These are phyloP conservation scores for Xerocomus spinulosus DNA, from an alignment of 768 basidiomycete genomes.

Conservation along the genomic window DNA sequence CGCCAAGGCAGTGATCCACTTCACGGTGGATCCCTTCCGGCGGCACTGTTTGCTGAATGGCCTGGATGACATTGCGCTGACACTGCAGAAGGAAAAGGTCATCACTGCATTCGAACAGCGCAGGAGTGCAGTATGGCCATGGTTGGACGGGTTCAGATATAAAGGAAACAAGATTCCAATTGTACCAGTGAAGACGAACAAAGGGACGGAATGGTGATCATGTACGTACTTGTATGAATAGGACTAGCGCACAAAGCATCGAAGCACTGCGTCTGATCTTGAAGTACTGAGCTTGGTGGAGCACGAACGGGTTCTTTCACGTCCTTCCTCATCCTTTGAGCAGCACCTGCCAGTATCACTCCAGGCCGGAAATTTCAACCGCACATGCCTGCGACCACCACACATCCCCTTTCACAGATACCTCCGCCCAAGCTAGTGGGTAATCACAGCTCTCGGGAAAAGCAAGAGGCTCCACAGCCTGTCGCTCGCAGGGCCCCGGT, in stretches of 20 bases:
- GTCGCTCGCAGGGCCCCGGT: slow-evolving; percentile 17
- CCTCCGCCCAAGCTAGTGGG: slow-evolving; percentile 12
- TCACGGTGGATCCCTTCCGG: slow-evolving; percentile 86
- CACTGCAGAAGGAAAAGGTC: slow-evolving; percentile 69
- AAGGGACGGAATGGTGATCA: slow-evolving; percentile 69
- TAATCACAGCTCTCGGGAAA: slow-evolving; percentile 7
- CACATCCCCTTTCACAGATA: slow-evolving; percentile 11
- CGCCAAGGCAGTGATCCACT: slow-evolving; percentile 68
- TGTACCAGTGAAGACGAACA: slow-evolving; percentile 32
- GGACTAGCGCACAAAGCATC: neutral
- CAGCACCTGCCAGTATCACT: neutral
- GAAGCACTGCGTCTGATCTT: slow-evolving; percentile 19
- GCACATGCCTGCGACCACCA: slow-evolving; percentile 14
- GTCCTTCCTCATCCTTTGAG: slow-evolving; percentile 1
- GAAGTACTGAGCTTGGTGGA: no score
- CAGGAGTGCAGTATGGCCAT: slow-evolving; percentile 81
- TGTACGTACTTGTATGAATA: neutral
- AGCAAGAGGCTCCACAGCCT: slow-evolving; percentile 14
- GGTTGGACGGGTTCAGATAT: slow-evolving; percentile 96
- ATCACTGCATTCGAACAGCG: slow-evolving; percentile 79
- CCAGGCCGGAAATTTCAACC: slow-evolving; percentile 1
- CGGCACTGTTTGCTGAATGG: slow-evolving; percentile 93
- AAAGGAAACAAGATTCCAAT: slow-evolving; percentile 71
- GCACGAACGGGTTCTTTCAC: slow-evolving; percentile 1
- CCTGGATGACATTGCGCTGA: slow-evolving; percentile 93